Evolutionary conservation across 75 land plant genomes (phyloP), one percentile per base, ranked within the genome.

Genomic region (Sequoiadendron giganteum): DNA sequence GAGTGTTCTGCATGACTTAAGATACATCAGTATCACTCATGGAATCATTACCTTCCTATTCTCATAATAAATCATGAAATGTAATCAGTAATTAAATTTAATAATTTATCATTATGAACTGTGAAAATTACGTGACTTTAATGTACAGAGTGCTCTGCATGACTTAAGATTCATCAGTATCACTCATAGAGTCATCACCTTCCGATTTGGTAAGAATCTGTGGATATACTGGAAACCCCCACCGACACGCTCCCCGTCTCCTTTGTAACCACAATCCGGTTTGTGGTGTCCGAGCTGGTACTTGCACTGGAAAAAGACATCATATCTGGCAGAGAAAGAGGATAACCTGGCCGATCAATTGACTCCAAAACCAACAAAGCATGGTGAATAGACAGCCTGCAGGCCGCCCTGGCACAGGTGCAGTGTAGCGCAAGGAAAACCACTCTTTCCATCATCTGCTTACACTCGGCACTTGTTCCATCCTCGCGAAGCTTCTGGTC

Each of bases 401-500:
- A 40, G 3, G 30, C 85, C 16, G 36, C 80, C 16, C 9, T 18
- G 21, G 85, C 34, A 30, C 73, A 15, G 25, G 85, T 28, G 43
- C 87, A 86, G 6, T 70, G 85, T 36, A 72, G 14, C 14, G 36
- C 87, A 25, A 86, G 9, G 5, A 86, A 47, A 15, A 86, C 32
- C 38, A 76, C 85, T 78, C 47, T 61, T 11, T 81, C 49, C n/a
- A 81, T 81, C 10, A 34, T 39, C 68, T 85, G 76, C 18, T 72
- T 43, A 39, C 47, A 13, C 25, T 87, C 49, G 14, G 0, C 65
- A 58, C 5, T 58, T 28, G 4, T 21, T 3, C 43, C 89, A 13
- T 70, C 82, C 10, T 49, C 54, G 9, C 82, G 39, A 1, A 89
- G 10, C 48, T 14, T 87, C 45, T 19, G 49, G 54, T 89, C 90